A percentile compares a stretch with the other conserved stretches of the same genome.
These are phyloP conservation scores for Hortiboletus campestris DNA, from an alignment of 768 basidiomycete genomes.

Conservation along the genomic window DNA sequence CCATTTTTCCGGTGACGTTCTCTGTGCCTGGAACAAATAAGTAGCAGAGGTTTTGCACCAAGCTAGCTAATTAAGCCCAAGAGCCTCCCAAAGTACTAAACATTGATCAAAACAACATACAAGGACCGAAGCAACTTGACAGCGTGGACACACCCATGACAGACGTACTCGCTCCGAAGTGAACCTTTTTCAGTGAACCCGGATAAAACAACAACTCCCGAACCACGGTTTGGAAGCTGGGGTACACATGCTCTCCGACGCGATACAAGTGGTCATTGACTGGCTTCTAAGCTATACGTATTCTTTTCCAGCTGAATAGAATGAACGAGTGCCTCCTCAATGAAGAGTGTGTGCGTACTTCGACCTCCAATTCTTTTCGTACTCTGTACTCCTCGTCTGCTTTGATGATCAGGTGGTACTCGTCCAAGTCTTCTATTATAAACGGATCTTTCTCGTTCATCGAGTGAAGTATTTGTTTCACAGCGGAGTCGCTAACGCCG, in stretches of 20 bases:
- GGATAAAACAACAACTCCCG: background rate
- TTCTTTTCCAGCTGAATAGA: slow-evolving; percentile 73
- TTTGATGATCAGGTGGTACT: slow-evolving; percentile 79
- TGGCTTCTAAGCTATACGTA: slow-evolving; percentile 67
- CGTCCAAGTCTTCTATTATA: slow-evolving; percentile 85
- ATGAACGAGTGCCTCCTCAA: background rate
- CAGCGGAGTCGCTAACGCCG: slow-evolving; percentile 70
- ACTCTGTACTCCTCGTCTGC: slow-evolving; percentile 79
- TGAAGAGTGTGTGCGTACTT: slow-evolving; percentile 42
- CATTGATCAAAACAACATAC: background rate
- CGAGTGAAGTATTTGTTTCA: slow-evolving; percentile 80
- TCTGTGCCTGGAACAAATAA: background rate
- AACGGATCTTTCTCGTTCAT: slow-evolving; percentile 82
- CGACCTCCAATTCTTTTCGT: slow-evolving; percentile 66
- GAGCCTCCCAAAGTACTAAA: background rate
- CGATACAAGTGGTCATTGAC: slow-evolving; percentile 7
- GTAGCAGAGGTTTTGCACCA: background rate
- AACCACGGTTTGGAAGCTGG: background rate
- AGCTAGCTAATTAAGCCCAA: background rate
- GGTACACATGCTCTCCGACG: background rate
- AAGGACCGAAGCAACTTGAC: background rate
- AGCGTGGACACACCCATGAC: background rate
- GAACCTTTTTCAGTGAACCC: background rate
- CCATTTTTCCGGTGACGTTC: background rate
- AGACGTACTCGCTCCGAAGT: background rate